These are phyloP conservation scores for Lactifluus piperatus DNA, from an alignment of 768 basidiomycete species.

Conservation along the genomic window DNA sequence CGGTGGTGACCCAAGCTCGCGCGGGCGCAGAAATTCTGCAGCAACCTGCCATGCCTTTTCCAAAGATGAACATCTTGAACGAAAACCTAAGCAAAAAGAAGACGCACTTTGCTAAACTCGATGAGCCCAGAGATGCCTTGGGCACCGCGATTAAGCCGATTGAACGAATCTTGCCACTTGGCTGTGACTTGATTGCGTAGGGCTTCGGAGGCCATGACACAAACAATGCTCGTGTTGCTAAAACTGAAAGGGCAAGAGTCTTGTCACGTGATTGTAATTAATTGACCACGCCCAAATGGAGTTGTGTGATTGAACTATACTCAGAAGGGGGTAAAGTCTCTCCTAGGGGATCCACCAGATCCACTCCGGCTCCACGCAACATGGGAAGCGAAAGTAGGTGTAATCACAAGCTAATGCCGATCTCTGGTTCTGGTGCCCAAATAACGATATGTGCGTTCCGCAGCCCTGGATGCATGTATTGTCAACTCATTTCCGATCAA, in stretches of 20 bases:
- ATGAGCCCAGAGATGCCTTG: constrained; percentile 58
- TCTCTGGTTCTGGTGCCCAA: too few relatives aligned
- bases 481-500: too few relatives aligned
- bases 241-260: too few relatives aligned
- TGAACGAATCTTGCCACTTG: constrained; percentile 66
- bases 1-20: constrained; percentile 35
- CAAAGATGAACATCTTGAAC: background rate
- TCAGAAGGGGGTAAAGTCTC: too few relatives aligned
- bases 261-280: background rate
- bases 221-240: background rate
- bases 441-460: too few relatives aligned
- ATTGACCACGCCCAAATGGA: too few relatives aligned
- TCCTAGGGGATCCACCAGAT: too few relatives aligned
- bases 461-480: too few relatives aligned
- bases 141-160: constrained; percentile 48
- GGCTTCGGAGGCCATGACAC: constrained; percentile 48
- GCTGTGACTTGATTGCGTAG: constrained; percentile 56
- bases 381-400: background rate
- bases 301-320: too few relatives aligned
- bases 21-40: constrained; percentile 44
- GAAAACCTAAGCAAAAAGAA: background rate
- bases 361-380: too few relatives aligned
- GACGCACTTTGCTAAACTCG: constrained; percentile 45
- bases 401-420: background rate
- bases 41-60: constrained; percentile 46